Evolutionary conservation across 2,329 filamentous ascomycete species (phyloP).

Genomic region (Leptodontidium sp.): DNA sequence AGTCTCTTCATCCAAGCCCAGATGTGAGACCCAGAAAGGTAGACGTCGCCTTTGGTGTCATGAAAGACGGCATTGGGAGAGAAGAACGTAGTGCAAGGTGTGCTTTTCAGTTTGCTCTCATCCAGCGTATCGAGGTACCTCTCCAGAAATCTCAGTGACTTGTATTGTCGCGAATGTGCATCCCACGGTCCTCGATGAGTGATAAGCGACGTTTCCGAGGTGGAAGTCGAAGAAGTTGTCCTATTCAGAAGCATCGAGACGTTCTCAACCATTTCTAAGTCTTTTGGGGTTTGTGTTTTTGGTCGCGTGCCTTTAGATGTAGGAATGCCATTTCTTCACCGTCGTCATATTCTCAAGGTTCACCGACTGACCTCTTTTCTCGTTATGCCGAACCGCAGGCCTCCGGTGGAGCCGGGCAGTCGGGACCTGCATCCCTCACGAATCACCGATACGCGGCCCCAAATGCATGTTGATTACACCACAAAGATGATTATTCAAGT

Average conservation of each 20-base stretch:
- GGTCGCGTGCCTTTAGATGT: neutral
- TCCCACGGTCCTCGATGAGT: constrained; percentile 78
- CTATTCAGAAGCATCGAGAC: neutral
- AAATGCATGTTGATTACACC: constrained; percentile 8
- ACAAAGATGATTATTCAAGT: neutral
- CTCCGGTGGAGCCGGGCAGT: neutral
- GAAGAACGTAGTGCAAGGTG: constrained; percentile 23
- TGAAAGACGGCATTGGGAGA: constrained; percentile 26
- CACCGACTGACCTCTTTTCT: neutral
- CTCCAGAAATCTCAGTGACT: constrained; percentile 47
- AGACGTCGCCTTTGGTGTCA: constrained; percentile 32
- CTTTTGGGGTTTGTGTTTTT: too few relatives aligned
- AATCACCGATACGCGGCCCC: neutral
- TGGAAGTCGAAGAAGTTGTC: neutral
- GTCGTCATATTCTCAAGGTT: neutral
- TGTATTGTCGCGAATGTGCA: constrained; percentile 89
- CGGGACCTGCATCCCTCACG: neutral
- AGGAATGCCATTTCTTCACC: neutral
- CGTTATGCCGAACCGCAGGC: neutral
- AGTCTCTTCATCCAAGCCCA: constrained; percentile 24
- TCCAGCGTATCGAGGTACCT: constrained; percentile 16
- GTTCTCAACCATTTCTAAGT: neutral
- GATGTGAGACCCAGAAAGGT: constrained; percentile 27
- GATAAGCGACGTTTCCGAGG: constrained; percentile 21
- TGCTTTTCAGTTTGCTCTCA: constrained; percentile 1